Evolutionary conservation across 106 monocot species (phyloP), one percentile per base, ranked within the genome.

Genomic region (Dendrobium chrysotoxum): DNA sequence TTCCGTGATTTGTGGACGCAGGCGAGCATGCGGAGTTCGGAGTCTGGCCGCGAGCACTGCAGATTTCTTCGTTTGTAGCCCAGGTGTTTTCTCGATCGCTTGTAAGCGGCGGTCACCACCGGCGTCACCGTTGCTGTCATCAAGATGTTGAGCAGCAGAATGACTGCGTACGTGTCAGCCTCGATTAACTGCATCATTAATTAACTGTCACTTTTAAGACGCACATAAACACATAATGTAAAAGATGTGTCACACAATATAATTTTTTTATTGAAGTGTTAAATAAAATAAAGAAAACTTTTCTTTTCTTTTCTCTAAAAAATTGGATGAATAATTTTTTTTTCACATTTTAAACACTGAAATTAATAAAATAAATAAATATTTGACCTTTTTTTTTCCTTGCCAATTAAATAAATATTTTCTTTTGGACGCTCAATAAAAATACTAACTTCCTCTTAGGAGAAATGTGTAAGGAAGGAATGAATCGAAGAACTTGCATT

Each of bases 1-100:
- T 88, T 89, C 45, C 87, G 85, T 10, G n/a, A 42, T 21, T 72
- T 84, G 84, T 92, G 89, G 53, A 92, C 65, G 82, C 89, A 89
- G 30, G 84, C 77, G 17, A 92, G 82, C 78, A 92, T 39, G 12
- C 86, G 89, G 44, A 92, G 87, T 80, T 87, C 87, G 6, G 81
- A 16, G 31, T 80, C 84, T 11, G 80, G 82, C 55, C 41, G 81
- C 13, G 80, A 45, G 12, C 53, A 66, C 80, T 87, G 80, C 25
- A 92, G 39, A 17, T 79, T 89, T 6, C 87, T 79, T 3, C 83
- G 81, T 61, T 85, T 80, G 79, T 87, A 85, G 5, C 31, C 70
- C 18, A 75, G 53, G 16, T 79, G 50, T 11, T 35, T 53, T 4
- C 75, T 71, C 23, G 30, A 5, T 5, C 79, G 47, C 35, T 66